phyloP scores from a whole-genome alignment of 1,284 basidiomycete genomes.

The Rhizoctonia solani region DNA sequence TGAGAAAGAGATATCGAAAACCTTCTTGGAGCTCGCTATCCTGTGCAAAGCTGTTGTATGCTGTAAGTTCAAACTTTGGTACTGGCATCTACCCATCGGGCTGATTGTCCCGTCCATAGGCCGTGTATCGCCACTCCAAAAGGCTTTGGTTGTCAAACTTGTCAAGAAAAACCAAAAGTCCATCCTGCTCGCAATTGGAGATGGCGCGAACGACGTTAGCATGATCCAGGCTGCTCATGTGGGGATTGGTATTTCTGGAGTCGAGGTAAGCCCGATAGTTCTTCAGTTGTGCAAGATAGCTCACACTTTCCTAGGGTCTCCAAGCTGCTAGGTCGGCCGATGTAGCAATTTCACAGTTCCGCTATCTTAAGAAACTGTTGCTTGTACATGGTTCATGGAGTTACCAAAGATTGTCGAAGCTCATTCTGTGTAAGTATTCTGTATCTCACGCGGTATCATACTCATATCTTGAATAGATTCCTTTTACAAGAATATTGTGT shows the following conservation, averaged over 20 bases:
- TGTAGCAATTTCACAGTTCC: conserved; percentile 97
- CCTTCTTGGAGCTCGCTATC: conserved; percentile 93
- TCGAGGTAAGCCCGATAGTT: conserved; percentile 66
- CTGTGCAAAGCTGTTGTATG: conserved; percentile 99
- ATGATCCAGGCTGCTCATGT: conserved; percentile 98
- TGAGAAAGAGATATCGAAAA: conserved; percentile 87
- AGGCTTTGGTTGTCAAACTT: conserved; percentile 96
- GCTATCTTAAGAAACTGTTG: conserved; percentile 93
- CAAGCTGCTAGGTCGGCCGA: conserved; percentile 98
- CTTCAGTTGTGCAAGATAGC: neutral
- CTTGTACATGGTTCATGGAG: conserved; percentile 99
- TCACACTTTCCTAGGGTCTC: conserved; percentile 64
- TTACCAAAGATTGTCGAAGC: conserved; percentile 91
- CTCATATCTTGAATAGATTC: conserved; percentile 62
- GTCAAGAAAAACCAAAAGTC: conserved; percentile 96
- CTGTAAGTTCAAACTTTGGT: conserved; percentile 60
- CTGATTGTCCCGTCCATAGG: conserved; percentile 52
- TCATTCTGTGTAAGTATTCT: conserved; percentile 81
- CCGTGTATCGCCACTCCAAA: conserved; percentile 97
- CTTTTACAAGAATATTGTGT: conserved; percentile 95
- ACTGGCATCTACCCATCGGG: neutral
- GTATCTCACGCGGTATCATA: neutral
- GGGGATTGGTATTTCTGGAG: conserved; percentile 96
- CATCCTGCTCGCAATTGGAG: conserved; percentile 93
- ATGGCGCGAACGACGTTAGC: conserved; percentile 95